phyloP scores from a whole-genome alignment of 108 stramenopile genomes.

The Schizochytrium sp. region DNA sequence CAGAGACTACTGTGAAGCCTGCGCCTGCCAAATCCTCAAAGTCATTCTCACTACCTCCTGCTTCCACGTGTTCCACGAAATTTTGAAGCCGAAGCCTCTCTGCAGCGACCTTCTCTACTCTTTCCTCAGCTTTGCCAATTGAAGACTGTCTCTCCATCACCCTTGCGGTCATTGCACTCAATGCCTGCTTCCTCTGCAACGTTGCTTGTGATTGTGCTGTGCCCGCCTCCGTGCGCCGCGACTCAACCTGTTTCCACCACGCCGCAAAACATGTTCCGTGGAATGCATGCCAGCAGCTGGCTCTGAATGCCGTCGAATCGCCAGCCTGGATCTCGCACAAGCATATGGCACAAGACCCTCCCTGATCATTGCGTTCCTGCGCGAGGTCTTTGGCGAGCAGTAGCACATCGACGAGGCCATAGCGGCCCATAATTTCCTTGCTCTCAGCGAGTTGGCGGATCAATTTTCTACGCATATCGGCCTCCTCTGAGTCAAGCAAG shows the following conservation, averaged over 20 bases:
- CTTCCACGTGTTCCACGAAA: neutral
- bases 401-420: conserved; percentile 11
- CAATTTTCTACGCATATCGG: neutral
- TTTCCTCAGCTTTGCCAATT: neutral
- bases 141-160: neutral
- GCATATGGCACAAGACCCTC: conserved; percentile 36
- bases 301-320: neutral
- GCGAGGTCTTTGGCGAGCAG: conserved; percentile 34
- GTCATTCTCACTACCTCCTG: neutral
- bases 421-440: neutral
- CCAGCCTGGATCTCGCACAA: neutral
- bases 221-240: neutral
- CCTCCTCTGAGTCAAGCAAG: conserved; percentile 25
- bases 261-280: conserved; percentile 52
- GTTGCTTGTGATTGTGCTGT: conserved; percentile 4
- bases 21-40: neutral
- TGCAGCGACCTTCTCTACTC: neutral
- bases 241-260: conserved; percentile 30
- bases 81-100: neutral
- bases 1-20: neutral
- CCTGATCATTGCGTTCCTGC: conserved; percentile 35
- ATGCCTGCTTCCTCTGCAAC: conserved; percentile 17
- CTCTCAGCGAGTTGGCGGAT: neutral
- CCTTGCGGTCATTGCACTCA: neutral
- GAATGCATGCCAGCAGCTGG: conserved; percentile 36